These are phyloP conservation scores for Pichia cephalocereana DNA, from an alignment of 805 yeast genomes.

Conservation along the genomic window DNA sequence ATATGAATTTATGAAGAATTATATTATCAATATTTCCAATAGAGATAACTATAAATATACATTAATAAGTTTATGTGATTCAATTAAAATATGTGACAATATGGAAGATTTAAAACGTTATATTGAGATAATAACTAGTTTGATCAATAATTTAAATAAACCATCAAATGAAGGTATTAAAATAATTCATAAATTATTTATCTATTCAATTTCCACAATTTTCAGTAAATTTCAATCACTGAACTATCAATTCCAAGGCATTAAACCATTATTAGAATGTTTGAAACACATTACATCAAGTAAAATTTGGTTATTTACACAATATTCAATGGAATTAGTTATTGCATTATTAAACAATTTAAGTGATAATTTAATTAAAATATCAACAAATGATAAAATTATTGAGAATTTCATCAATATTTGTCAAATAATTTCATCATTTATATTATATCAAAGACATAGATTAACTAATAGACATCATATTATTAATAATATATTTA, in stretches of 20 bases:
- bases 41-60: not conserved
- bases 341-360: constrained; percentile 10
- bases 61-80: constrained; percentile 5
- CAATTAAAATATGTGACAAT: not conserved
- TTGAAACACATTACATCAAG: constrained; percentile 38
- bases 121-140: not conserved
- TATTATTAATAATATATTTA: constrained; percentile 41
- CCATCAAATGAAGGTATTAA: not conserved
- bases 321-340: constrained; percentile 53
- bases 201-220: constrained; percentile 4
- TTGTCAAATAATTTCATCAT: constrained; percentile 46
- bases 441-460: constrained; percentile 59
- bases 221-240: not conserved
- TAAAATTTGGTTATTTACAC: constrained; percentile 51
- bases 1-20: constrained; percentile 1
- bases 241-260: not conserved
- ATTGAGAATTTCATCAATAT: constrained; percentile 25
- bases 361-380: constrained; percentile 4
- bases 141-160: constrained; percentile 3
- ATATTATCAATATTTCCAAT: not conserved
- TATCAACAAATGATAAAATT: not conserved
- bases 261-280: constrained; percentile 16
- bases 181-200: not conserved
- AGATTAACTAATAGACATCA: constrained; percentile 70
- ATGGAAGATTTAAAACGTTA: constrained; percentile 1